phyloP scores from a whole-genome alignment of 1,284 basidiomycete species.

The Caloboletus inedulis region DNA sequence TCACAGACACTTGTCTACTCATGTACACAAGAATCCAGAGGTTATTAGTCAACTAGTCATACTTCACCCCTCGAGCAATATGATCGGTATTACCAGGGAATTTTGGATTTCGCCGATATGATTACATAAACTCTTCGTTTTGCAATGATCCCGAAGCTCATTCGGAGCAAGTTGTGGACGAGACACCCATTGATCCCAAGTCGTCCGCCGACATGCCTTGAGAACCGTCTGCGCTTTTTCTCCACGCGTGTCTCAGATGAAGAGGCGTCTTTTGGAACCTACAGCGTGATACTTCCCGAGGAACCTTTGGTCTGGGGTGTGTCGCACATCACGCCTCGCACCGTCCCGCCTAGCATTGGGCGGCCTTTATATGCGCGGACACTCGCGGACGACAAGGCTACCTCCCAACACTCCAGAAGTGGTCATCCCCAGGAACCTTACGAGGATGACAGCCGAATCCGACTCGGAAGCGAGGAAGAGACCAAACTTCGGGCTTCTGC shows the following conservation, averaged over 20 bases:
- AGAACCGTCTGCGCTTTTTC: constrained; percentile 4
- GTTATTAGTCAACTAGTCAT: no score
- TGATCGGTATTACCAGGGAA: no score
- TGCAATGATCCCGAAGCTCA: constrained; percentile 5
- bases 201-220: background rate
- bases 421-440: constrained; percentile 29
- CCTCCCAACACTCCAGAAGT: constrained; percentile 10
- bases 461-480: constrained; percentile 59
- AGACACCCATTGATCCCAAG: background rate
- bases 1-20: no score
- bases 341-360: constrained; percentile 57
- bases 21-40: no score
- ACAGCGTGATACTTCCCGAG: constrained; percentile 61
- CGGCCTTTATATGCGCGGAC: constrained; percentile 56
- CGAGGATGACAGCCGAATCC: constrained; percentile 44
- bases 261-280: constrained; percentile 47
- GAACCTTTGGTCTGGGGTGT: constrained; percentile 67
- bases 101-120: background rate
- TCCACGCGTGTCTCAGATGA: constrained; percentile 9
- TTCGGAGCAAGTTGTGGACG: background rate
- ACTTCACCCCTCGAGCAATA: no score
- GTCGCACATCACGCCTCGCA: constrained; percentile 53
- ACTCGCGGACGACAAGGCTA: constrained; percentile 1
- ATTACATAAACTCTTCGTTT: constrained; percentile 3
- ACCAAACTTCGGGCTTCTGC: constrained; percentile 55